These are phyloP conservation scores for Chrysophaeum taylorii DNA, from an alignment of 352 stramenopile genomes.

Conservation along the genomic window DNA sequence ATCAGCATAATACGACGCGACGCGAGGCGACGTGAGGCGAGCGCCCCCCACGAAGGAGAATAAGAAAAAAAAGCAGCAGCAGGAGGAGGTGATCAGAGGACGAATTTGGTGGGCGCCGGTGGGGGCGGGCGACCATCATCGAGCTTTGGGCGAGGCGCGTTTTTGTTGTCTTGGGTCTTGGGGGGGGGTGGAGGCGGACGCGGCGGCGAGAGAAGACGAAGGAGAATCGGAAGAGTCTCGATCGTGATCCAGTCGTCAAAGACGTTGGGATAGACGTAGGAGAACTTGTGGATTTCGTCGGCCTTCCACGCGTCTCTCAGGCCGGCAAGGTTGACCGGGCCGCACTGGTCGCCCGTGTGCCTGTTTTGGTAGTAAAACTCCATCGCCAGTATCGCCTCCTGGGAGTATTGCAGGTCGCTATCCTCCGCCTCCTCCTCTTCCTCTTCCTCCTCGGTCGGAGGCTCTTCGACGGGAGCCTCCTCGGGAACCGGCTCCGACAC, in stretches of 20 bases:
- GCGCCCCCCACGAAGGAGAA: no score
- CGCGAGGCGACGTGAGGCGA: no score
- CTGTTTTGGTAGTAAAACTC: constrained; percentile 14
- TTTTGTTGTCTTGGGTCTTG: no score
- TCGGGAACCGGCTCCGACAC: neutral
- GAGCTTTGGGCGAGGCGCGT: no score
- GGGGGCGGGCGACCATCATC: no score
- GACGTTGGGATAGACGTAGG: constrained; percentile 4
- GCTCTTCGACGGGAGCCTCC: neutral
- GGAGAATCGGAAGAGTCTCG: neutral
- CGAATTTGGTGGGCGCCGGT: no score
- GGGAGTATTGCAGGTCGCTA: neutral
- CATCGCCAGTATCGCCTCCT: neutral
- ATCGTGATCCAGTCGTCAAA: neutral
- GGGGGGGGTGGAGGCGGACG: no score
- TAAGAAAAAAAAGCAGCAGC: no score
- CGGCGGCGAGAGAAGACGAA: neutral
- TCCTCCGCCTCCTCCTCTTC: neutral
- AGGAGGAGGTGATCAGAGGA: no score
- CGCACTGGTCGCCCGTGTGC: neutral
- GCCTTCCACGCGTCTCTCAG: neutral
- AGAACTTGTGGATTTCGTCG: neutral
- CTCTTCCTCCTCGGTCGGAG: no score
- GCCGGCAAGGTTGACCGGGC: neutral
- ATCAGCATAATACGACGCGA: no score